phyloP scores from a whole-genome alignment of 108 stramenopile species.

The Discostella pseudostelligera region DNA sequence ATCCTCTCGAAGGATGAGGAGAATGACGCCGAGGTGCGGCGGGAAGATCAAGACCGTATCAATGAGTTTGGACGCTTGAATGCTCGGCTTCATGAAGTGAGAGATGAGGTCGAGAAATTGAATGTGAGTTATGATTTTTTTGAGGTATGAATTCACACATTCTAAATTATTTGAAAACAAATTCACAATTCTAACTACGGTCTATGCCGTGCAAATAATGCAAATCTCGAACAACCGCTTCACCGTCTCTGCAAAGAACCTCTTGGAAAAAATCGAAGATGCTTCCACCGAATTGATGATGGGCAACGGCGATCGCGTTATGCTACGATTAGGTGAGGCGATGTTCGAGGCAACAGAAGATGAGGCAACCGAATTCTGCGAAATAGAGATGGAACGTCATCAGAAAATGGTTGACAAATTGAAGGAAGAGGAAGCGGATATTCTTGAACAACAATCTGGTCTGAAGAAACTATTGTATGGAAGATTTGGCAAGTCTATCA shows the following conservation, averaged over 20 bases:
- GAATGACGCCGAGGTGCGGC: slow-evolving; percentile 77
- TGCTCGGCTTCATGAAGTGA: slow-evolving; percentile 77
- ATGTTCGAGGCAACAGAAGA: slow-evolving; percentile 87
- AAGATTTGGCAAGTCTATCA: slow-evolving; percentile 88
- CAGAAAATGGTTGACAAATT: slow-evolving; percentile 66
- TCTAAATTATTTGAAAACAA: no score
- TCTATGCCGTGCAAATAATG: not conserved
- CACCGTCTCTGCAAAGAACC: slow-evolving; percentile 33
- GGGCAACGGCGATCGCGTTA: slow-evolving; percentile 67
- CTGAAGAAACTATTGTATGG: slow-evolving; percentile 86
- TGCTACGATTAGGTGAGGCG: slow-evolving; percentile 82
- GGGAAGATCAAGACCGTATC: slow-evolving; percentile 90
- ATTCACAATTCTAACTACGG: not conserved
- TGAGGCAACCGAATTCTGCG: slow-evolving; percentile 85
- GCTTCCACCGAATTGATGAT: slow-evolving; percentile 96
- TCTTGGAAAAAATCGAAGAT: slow-evolving; percentile 86
- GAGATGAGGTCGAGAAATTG: slow-evolving; percentile 53
- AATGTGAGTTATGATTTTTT: slow-evolving; percentile 57
- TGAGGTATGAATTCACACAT: no score
- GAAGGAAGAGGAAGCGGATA: slow-evolving; percentile 63
- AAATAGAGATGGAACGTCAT: slow-evolving; percentile 76
- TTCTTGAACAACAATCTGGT: slow-evolving; percentile 64
- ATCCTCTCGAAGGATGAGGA: slow-evolving; percentile 79
- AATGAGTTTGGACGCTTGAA: slow-evolving; percentile 92
- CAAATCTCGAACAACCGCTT: not conserved